Evolutionary conservation across 2,329 filamentous ascomycete species (phyloP).

Genomic region (Cytospora piceicola): DNA sequence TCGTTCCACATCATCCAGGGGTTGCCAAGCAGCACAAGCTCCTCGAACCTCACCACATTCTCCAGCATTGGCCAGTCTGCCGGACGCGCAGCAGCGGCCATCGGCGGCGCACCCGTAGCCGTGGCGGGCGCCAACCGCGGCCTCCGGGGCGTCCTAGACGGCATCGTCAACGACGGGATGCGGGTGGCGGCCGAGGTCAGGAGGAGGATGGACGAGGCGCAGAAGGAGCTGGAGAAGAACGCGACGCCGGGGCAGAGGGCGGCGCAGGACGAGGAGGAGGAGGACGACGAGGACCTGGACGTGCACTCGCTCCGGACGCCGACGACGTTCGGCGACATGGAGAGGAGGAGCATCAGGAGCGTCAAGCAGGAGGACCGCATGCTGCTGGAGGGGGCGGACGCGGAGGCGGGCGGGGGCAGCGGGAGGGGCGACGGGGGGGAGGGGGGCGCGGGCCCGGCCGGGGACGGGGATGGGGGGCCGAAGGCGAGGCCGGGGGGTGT

Average conservation of each 20-base stretch:
- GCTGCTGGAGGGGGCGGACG: slow-evolving; percentile 74
- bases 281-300: slow-evolving; percentile 65
- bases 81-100: slow-evolving; percentile 47
- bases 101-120: slow-evolving; percentile 46
- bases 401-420: slow-evolving; percentile 59
- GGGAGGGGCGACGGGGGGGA: slow-evolving; percentile 35
- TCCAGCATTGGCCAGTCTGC: slow-evolving; percentile 67
- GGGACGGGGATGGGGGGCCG: slow-evolving; percentile 28
- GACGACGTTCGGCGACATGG: slow-evolving; percentile 58
- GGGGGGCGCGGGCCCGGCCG: slow-evolving; percentile 35
- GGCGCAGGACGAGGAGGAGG: slow-evolving; percentile 67
- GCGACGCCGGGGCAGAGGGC: slow-evolving; percentile 62
- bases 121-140: slow-evolving; percentile 70
- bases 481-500: slow-evolving; percentile 31
- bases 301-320: slow-evolving; percentile 36
- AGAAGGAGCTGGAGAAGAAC: slow-evolving; percentile 86
- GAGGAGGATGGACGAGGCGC: slow-evolving; percentile 92
- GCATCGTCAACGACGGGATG: slow-evolving; percentile 97
- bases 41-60: slow-evolving; percentile 82
- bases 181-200: slow-evolving; percentile 91
- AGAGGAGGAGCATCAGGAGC: slow-evolving; percentile 66
- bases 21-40: slow-evolving; percentile 49
- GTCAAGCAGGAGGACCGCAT: slow-evolving; percentile 71
- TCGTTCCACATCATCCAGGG: slow-evolving; percentile 87
- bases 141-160: slow-evolving; percentile 89